Conservation (phyloP, 177 flowering plant genomes). For the Vitis hybrid region DNA sequence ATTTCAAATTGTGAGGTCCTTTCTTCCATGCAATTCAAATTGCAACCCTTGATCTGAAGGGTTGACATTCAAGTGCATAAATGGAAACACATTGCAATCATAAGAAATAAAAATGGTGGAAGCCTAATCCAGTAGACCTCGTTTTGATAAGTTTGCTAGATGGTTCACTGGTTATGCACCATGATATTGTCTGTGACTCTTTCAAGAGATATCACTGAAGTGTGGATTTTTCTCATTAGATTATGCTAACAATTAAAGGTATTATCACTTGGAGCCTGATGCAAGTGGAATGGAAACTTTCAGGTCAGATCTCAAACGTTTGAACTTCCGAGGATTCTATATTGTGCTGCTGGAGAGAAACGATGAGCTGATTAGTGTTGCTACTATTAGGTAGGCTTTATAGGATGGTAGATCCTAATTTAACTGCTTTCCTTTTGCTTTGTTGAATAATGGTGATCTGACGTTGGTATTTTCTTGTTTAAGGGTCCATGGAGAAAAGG, state of each 20-base stretch:
- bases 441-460: neutral
- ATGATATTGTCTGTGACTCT: too few relatives aligned
- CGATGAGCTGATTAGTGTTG: conserved; percentile 60
- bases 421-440: neutral
- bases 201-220: too few relatives aligned
- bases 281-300: too few relatives aligned
- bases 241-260: neutral
- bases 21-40: too few relatives aligned
- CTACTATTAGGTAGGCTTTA: conserved; percentile 51
- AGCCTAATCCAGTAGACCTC: too few relatives aligned
- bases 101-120: too few relatives aligned
- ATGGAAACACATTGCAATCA: too few relatives aligned
- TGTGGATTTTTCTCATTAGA: neutral
- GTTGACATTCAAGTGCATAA: too few relatives aligned
- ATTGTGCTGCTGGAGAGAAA: conserved; percentile 68
- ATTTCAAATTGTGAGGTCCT: too few relatives aligned
- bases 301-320: conserved; percentile 66
- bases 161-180: too few relatives aligned
- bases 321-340: conserved; percentile 75
- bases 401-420: neutral
- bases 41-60: too few relatives aligned
- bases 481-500: conserved; percentile 58
- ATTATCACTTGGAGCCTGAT: conserved; percentile 3
- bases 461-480: conserved; percentile 2
- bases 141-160: too few relatives aligned